Base-by-base conservation (phyloP, 1,284 basidiomycete species). In the Trametes polyzona region DNA sequence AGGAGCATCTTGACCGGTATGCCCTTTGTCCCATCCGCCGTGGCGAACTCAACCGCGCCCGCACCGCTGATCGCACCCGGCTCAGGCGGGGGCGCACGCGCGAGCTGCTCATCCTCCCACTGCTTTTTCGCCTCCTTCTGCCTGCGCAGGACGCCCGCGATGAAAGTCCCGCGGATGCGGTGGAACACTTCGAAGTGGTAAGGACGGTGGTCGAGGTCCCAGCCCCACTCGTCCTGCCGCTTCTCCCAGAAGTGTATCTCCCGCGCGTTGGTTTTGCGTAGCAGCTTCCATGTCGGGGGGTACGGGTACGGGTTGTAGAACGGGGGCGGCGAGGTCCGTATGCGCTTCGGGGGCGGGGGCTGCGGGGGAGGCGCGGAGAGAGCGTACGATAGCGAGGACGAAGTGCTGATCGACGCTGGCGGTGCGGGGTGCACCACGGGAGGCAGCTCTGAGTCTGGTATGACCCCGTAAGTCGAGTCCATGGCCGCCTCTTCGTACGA, bases 291-390 rank as follows among this genome's bases (percentile, higher is more conserved):
- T 9, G 36, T 10, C n/a, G 54, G 51, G 27, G 26, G n/a, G 42
- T 62, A 62, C 10, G 60, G 60, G 49, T 62, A 62, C 19, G 60
- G 60, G 54, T 58, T 46, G 57, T 62, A 62, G 29, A 29, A 19
- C 32, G 59, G 47, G 2, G 52, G 52, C 17, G 55, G 48, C n/a
- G 55, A 42, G 33, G 47, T 52, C 55, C 37, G 51, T 30, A 11
- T 21, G 17, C 11, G 16, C 37, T 42, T 11, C 6, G 21, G 30
- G 33, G 23, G 32, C 32, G 30, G 40, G n/a, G 19, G 41, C 16
- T n/a, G 32, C 8, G 24, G 26, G 14, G 37, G 11, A 1, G 44
- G 36, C 4, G 44, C 26, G 16, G 36, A 29, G 36, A 54, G 52
- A 17, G 43, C 52, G 37, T 47, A 14, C 6, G 21, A 19, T 16